Percentiles rank a stretch among this genome's conserved stretches.
These are phyloP conservation scores for Fusarium pseudonygamai DNA, from an alignment of 2,329 filamentous ascomycete genomes.

Conservation along the genomic window DNA sequence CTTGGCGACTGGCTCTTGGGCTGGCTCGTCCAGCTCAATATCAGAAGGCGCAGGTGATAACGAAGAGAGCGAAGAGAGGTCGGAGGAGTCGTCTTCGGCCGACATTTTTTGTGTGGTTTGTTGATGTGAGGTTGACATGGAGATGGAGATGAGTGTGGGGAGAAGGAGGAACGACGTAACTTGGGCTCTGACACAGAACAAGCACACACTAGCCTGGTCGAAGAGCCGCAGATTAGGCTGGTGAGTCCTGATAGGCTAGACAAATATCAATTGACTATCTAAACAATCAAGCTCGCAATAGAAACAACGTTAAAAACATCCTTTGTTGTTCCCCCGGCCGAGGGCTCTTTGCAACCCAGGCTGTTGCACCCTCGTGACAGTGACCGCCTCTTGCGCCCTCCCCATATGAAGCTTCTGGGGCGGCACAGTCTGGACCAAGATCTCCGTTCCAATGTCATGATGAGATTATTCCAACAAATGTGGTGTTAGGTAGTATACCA, in stretches of 20 bases:
- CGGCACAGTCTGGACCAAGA: neutral
- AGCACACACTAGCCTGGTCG: constrained; percentile 45
- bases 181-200: constrained; percentile 40
- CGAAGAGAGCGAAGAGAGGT: constrained; percentile 68
- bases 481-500: neutral
- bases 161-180: constrained; percentile 46
- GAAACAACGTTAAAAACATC: constrained; percentile 20
- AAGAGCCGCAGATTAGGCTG: constrained; percentile 48
- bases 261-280: constrained; percentile 39
- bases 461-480: constrained; percentile 5
- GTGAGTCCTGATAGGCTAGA: constrained; percentile 45
- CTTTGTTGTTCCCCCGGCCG: constrained; percentile 3
- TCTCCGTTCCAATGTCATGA: neutral
- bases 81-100: constrained; percentile 69
- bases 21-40: constrained; percentile 60
- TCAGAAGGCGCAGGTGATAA: constrained; percentile 57
- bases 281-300: constrained; percentile 16
- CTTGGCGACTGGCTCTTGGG: constrained; percentile 52
- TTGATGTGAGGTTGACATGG: constrained; percentile 41
- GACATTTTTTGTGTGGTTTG: constrained; percentile 57
- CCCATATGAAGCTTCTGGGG: neutral
- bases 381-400: neutral
- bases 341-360: neutral
- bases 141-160: constrained; percentile 45
- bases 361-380: neutral